Evolutionary conservation across 2,329 filamentous ascomycete genomes (phyloP), one percentile per base, ranked within the genome.

Genomic region (Hysterium pulicare): DNA sequence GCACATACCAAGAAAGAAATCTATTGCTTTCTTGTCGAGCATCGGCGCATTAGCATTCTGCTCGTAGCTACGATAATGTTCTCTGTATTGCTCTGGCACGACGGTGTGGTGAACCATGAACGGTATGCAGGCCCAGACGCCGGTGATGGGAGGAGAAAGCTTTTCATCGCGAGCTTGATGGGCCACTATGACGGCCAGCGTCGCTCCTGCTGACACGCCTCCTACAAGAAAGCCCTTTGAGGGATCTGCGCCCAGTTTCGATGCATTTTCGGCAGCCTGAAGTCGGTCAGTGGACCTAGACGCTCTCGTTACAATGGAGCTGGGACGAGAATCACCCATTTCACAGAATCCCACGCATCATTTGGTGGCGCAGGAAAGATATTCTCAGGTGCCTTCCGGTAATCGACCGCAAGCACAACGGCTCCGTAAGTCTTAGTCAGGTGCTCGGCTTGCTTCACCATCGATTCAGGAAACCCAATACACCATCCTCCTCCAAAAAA

Each of bases 371-470:
- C 67, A n/a, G 76, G 76, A 44, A 74, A 77, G 4, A 70, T 58
- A 47, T 69, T 54, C 53, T 78, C 74, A 7, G 76, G 76, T 0
- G 75, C 71, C 1, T 77, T 67, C 4, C 75, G 69, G 50, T 78
- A 79, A n/a, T 58, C 73, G 9, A 78, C 70, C 49, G 76, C 72
- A 41, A 79, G 64, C 21, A 78, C 72, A 11, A 64, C 66, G 21
- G 48, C 48, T 15, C 38, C 36, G 35, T 28, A 7, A 13, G 22
- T n/a, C 13, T 49, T 43, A 5, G 41, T 35, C 31, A 49, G 30
- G n/a, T 20, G 5, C 22, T 40, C 45, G 33, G 40, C 33, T 39
- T 16, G 31, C 5, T 8, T 23, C 33, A 48, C 53, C n/a, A 20
- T 38, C 1, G 19, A n/a, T 28, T 54, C 52, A 3, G 52, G 44